phyloP scores from a whole-genome alignment of 495 filamentous ascomycete species.

The Xylaria sp. region DNA sequence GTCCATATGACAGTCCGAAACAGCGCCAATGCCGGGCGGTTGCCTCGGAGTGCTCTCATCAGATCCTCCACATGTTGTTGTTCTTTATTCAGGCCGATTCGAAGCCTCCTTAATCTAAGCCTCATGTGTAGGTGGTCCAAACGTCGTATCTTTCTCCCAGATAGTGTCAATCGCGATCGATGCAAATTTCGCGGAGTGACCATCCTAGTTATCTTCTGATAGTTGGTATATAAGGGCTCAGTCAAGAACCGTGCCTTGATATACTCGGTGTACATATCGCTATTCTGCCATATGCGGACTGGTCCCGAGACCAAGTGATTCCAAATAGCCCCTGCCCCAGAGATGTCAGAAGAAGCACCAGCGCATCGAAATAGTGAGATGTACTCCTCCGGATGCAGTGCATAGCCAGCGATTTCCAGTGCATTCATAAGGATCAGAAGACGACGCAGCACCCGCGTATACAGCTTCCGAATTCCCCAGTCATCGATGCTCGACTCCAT shows the following conservation, averaged over 20 bases:
- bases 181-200: conserved; percentile 43
- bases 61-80: conserved; percentile 37
- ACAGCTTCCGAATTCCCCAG: conserved; percentile 42
- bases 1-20: conserved; percentile 15
- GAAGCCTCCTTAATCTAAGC: conserved; percentile 24
- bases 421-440: conserved; percentile 32
- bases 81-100: conserved; percentile 40
- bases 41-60: conserved; percentile 36
- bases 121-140: conserved; percentile 31
- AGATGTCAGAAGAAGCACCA: conserved; percentile 42
- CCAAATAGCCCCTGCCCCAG: conserved; percentile 36
- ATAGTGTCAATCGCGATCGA: conserved; percentile 23
- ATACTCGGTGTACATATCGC: conserved; percentile 39
- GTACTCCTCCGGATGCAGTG: conserved; percentile 41
- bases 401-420: conserved; percentile 34
- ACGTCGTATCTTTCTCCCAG: background rate
- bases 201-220: conserved; percentile 38
- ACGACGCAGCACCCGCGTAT: conserved; percentile 33
- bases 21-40: conserved; percentile 18
- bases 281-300: conserved; percentile 29
- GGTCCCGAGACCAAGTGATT: conserved; percentile 26
- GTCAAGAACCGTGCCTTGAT: conserved; percentile 47
- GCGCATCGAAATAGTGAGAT: conserved; percentile 43
- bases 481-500: conserved; percentile 39
- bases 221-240: conserved; percentile 44